Base-by-base conservation (phyloP, 1,284 basidiomycete species). In the Heliocybe sulcata region DNA sequence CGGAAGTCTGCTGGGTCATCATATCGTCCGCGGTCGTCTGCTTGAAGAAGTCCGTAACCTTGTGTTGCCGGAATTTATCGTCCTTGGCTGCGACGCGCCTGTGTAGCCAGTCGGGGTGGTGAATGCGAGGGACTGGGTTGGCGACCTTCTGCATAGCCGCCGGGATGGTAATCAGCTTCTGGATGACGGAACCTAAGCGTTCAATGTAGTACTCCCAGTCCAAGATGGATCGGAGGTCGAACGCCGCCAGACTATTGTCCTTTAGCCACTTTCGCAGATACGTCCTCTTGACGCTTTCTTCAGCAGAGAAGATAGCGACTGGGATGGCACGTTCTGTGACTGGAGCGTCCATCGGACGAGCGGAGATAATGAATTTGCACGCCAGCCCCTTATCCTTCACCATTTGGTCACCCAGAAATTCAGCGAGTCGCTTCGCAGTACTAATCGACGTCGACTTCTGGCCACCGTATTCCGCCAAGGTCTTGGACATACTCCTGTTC, bases 161-260 rank as follows among this genome's bases (percentile, higher is more conserved):
- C 8, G 97, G 97, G 63, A 99, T 99, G 2, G 97, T 99, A 71
- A 99, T 99, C 54, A 99, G 79, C 67, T 99, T 99, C 73, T 99
- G 97, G 57, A 99, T 95, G 61, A 99, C 97, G 1, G 94, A 96
- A 9, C 97, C 97, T 33, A 99, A 76, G 23, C 97, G 90, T 66
- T 99, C 97, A 64, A 98, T 97, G 73, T 99, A 99, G 70, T 99
- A 99, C 26, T 87, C 81, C 97, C 97, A 99, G 69, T 99, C 97
- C 59, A 99, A 80, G 62, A 99, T 98, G 10, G 89, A 88, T 14
- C 97, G 87, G 53, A 99, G 75, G 56, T 99, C 95, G 65, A 99
- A 98, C 64, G 87, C 88, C 47, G 82, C 77, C 31, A 99, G 77
- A 62, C 87, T 83, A 67, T 87, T 92, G 70, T 99, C 95, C 70